These are phyloP conservation scores for Excoecaria cochinchinensis DNA, from an alignment of 345 rosid genomes.

Conservation along the genomic window DNA sequence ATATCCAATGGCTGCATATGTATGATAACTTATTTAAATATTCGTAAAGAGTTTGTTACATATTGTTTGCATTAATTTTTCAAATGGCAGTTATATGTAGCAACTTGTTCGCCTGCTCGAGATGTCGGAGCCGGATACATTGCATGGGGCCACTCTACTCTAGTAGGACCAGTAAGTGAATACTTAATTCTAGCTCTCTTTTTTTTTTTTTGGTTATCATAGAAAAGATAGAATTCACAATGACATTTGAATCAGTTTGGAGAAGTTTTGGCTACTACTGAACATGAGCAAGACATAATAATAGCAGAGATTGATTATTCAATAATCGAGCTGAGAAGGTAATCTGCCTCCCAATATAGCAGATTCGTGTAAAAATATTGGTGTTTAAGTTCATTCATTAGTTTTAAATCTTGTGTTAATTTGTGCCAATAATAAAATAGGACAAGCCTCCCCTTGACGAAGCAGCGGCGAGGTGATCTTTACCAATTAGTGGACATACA, in stretches of 20 bases:
- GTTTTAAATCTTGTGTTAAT: not conserved
- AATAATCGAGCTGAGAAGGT: conserved; percentile 73
- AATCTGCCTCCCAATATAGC: conserved; percentile 5
- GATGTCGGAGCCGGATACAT: conserved; percentile 69
- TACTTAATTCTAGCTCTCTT: not conserved
- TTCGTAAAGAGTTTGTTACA: not conserved
- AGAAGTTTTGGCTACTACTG: conserved; percentile 82
- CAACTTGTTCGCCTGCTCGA: conserved; percentile 94
- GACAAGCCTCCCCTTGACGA: conserved; percentile 64
- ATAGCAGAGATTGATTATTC: conserved; percentile 86
- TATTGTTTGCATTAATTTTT: too few relatives aligned
- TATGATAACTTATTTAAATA: not conserved
- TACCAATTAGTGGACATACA: conserved; percentile 76
- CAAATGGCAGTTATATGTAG: conserved; percentile 71
- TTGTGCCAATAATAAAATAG: conserved; percentile 26
- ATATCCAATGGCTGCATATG: not conserved
- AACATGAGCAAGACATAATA: conserved; percentile 71
- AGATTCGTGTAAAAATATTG: not conserved
- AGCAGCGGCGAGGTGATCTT: conserved; percentile 77
- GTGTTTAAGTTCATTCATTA: not conserved
- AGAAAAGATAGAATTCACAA: not conserved
- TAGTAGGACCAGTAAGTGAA: conserved; percentile 77
- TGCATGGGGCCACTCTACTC: conserved; percentile 98
- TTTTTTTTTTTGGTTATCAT: not conserved
- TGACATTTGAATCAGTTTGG: conserved; percentile 62